Base-by-base conservation (phyloP, 2,329 filamentous ascomycete genomes). In the Fusarium robinianum region DNA sequence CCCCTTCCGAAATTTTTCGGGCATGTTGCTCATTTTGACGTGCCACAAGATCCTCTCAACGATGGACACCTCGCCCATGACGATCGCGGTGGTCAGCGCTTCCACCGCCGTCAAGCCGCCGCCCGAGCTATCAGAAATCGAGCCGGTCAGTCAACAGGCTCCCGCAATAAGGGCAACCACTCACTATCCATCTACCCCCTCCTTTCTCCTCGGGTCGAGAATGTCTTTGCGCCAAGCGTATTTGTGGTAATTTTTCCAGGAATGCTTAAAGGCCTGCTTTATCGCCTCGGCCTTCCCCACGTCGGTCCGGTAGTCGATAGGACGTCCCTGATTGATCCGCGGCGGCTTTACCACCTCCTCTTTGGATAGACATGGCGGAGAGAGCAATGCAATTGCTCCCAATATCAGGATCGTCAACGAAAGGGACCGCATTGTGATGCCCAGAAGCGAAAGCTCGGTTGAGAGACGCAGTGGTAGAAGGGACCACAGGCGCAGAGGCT, bases 61-160 rank as follows among this genome's bases (percentile, higher is more conserved):
- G 16, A 88, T 81, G 11, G 83, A 73, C 18, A 74, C 70, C 30
- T 88, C 77, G 25, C 78, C 76, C 87, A 95, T 92, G 16, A 95
- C 68, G 34, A 91, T 73, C 6, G 89, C 89, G 0, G 90, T 95
- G 46, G 81, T 85, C 32, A 95, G 73, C 2, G 88, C 87, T 65
- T 95, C 90, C 10, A 94, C 78, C 1, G 88, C 87, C 27, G 84
- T 90, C 19, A 88, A 88, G 16, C 89, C 90, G 90, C 90, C 95
- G 40, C 82, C 85, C 61, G 91, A 91, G 50, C 88, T 91, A 45
- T 26, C 18, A 14, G 7, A 15, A 10, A 6, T 4, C 6, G 8
- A 10, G 7, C 6, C 11, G 4, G 35, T 42, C 14, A 44, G 26
- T 9, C n/a, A 19, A 95, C 90, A 90, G 49, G 87, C 90, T 45